A percentile compares a stretch with the other conserved stretches of the same genome.
These are phyloP conservation scores for Pilatotrama ljubarskyi DNA, from an alignment of 768 basidiomycete species.

Conservation along the genomic window DNA sequence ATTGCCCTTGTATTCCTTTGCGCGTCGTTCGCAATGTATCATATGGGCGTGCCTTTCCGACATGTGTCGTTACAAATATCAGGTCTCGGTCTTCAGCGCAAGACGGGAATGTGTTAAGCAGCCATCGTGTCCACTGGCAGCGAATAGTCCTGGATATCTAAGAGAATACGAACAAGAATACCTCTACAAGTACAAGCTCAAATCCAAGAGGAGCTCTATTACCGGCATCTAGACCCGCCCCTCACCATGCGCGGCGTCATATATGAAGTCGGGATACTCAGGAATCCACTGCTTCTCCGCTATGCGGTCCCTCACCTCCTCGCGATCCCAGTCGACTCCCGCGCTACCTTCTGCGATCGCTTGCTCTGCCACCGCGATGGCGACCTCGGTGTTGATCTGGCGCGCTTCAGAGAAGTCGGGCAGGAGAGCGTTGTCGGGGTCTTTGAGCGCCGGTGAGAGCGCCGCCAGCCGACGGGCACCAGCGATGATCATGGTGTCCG, in stretches of 20 bases:
- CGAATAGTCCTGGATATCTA: too few species aligned
- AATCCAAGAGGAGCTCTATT: neutral
- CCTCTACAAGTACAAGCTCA: too few species aligned
- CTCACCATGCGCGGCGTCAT: conserved; percentile 41
- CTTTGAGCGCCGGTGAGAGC: conserved; percentile 71
- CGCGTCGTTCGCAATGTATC: conserved; percentile 16
- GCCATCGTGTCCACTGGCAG: too few species aligned
- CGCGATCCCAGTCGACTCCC: conserved; percentile 56
- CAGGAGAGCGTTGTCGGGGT: conserved; percentile 70
- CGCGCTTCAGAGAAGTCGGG: conserved; percentile 79
- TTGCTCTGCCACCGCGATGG: conserved; percentile 75
- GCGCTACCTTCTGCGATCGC: conserved; percentile 73
- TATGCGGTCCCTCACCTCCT: conserved; percentile 55
- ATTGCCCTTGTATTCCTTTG: conserved; percentile 13
- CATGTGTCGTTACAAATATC: too few species aligned
- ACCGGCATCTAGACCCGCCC: neutral
- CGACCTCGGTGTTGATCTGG: conserved; percentile 76
- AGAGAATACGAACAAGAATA: neutral
- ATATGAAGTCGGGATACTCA: conserved; percentile 63
- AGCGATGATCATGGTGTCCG: conserved; percentile 87
- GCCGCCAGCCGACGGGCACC: conserved; percentile 73
- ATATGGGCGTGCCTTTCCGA: neutral
- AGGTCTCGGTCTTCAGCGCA: neutral
- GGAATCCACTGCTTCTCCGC: conserved; percentile 61
- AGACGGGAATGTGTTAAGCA: too few species aligned